These are phyloP conservation scores for Thermothelomyces thermophilus DNA, from an alignment of 2,329 filamentous ascomycete genomes.

Conservation along the genomic window DNA sequence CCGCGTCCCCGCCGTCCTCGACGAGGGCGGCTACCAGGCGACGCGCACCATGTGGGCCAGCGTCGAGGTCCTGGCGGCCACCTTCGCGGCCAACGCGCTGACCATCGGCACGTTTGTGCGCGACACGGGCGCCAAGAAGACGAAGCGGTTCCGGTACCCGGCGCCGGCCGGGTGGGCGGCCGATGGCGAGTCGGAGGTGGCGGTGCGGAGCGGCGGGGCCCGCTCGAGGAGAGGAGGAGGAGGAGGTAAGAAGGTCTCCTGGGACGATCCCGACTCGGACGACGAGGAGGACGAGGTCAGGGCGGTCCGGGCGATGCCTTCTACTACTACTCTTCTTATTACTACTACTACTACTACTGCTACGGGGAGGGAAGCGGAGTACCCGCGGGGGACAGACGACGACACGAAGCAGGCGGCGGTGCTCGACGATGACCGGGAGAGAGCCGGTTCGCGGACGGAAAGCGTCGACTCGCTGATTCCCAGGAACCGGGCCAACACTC, in stretches of 20 bases:
- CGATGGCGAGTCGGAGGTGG: background rate
- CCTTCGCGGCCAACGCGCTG: constrained; percentile 77
- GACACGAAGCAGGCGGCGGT: background rate
- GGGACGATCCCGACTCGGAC: constrained; percentile 3
- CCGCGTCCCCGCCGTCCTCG: constrained; percentile 68
- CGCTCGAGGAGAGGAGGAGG: background rate
- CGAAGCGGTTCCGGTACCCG: constrained; percentile 67
- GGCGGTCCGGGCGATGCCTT: too few relatives aligned
- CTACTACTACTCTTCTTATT: too few relatives aligned
- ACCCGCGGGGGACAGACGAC: background rate
- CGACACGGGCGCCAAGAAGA: constrained; percentile 85
- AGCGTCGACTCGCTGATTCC: constrained; percentile 25
- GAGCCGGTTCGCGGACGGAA: constrained; percentile 5
- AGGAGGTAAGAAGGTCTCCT: background rate
- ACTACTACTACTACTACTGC: too few relatives aligned
- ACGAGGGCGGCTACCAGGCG: constrained; percentile 66
- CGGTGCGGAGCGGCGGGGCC: background rate
- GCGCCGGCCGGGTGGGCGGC: constrained; percentile 24
- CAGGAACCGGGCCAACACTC: background rate
- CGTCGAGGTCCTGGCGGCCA: constrained; percentile 80
- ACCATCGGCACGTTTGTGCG: constrained; percentile 88
- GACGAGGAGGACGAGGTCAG: background rate
- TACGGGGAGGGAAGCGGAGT: background rate
- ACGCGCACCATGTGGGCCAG: constrained; percentile 85
- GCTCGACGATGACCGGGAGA: background rate